A percentile compares a stretch with the other conserved stretches of the same genome.
Conservation (phyloP, 75 land plant genomes). For the Pinus tabuliformis region DNA sequence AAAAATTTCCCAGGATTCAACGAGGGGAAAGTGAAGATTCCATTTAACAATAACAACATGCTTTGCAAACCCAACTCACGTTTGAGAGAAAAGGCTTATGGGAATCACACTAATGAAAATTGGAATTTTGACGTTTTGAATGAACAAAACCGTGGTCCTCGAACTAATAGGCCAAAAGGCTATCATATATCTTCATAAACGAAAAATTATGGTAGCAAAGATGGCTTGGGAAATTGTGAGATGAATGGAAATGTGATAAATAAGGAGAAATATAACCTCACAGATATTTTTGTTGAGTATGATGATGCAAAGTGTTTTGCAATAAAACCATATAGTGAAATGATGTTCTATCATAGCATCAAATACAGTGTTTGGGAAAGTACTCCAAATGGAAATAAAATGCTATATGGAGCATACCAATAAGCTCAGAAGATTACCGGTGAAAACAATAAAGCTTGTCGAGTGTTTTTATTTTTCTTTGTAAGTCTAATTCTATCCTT, state of each 20-base stretch:
- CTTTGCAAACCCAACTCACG: constrained; percentile 53
- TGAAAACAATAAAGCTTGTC: no score
- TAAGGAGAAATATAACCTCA: constrained; percentile 34
- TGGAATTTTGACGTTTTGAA: constrained; percentile 69
- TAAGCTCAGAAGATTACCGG: no score
- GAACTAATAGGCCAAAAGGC: constrained; percentile 58
- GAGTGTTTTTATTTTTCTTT: no score
- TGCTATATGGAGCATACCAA: no score
- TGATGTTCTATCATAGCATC: no score
- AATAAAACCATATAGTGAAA: no score
- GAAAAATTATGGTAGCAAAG: constrained; percentile 16
- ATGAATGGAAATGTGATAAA: constrained; percentile 14
- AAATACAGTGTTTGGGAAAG: no score
- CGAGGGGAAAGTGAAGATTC: no score
- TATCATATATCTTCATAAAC: constrained; percentile 36
- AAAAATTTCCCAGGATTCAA: no score
- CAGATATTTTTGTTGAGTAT: constrained; percentile 29
- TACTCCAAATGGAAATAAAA: no score
- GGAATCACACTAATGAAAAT: constrained; percentile 51
- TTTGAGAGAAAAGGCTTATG: constrained; percentile 43
- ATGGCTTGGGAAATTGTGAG: constrained; percentile 35
- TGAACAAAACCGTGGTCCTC: constrained; percentile 91
- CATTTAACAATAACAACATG: neutral
- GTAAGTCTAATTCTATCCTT: no score
- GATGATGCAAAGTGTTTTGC: constrained; percentile 13